Evolutionary conservation across 2,329 filamentous ascomycete species (phyloP).

Genomic region (Cercospora sesami): DNA sequence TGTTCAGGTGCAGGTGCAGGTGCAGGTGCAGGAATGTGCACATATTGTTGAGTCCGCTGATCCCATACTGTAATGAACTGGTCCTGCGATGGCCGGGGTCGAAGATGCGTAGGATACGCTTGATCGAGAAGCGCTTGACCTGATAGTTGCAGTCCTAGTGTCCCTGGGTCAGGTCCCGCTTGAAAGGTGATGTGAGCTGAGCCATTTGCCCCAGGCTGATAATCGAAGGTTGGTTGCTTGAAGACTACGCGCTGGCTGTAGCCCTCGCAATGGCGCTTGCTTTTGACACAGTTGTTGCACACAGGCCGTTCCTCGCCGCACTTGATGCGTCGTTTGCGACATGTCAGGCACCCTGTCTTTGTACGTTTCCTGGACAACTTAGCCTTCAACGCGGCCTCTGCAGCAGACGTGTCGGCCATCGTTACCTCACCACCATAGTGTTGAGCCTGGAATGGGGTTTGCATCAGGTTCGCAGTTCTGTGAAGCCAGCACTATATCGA

Average conservation of each 20-base stretch:
- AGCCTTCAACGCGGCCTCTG: conserved; percentile 35
- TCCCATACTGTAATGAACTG: conserved; percentile 21
- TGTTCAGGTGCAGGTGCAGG: conserved; percentile 17
- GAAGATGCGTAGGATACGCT: conserved; percentile 19
- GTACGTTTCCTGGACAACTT: conserved; percentile 62
- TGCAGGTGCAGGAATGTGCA: conserved; percentile 15
- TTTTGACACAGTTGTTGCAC: conserved; percentile 83
- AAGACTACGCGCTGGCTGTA: conserved; percentile 80
- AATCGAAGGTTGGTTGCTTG: conserved; percentile 68
- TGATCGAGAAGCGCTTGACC: conserved; percentile 12
- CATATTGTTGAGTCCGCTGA: conserved; percentile 18
- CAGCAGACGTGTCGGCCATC: conserved; percentile 31
- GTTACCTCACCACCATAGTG: conserved; percentile 1
- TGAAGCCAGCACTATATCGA: conserved; percentile 11
- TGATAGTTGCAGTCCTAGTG: background rate
- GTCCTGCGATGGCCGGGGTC: conserved; percentile 16
- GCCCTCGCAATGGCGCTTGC: conserved; percentile 78
- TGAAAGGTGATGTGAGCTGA: conserved; percentile 42
- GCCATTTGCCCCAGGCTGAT: conserved; percentile 50
- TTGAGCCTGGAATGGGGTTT: background rate
- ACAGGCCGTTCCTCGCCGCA: conserved; percentile 86
- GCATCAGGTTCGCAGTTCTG: conserved; percentile 1
- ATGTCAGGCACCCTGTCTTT: conserved; percentile 92
- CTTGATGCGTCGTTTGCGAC: conserved; percentile 92
- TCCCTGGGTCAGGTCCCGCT: conserved; percentile 25